These are phyloP conservation scores for Cnidoscolus chayamansa DNA, from an alignment of 441 rosid species.

Conservation along the genomic window DNA sequence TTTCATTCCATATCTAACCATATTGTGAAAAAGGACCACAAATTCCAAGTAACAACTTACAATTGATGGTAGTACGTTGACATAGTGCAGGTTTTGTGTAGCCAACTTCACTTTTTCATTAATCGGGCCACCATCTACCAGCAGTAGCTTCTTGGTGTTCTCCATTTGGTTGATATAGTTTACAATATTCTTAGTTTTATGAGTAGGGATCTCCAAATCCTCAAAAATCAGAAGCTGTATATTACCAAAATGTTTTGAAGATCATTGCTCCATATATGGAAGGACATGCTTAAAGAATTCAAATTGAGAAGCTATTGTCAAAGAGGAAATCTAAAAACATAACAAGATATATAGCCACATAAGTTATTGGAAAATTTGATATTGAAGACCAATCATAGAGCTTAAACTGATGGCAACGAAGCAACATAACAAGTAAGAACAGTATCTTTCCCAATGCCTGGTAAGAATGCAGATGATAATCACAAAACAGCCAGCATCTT, in stretches of 20 bases:
- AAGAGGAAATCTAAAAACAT: neutral
- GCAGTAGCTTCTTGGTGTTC: slow-evolving; percentile 70
- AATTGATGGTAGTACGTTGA: slow-evolving; percentile 73
- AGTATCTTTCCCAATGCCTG: neutral
- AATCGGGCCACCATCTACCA: slow-evolving; percentile 76
- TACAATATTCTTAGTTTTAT: slow-evolving; percentile 79
- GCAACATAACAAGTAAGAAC: neutral
- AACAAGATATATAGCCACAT: neutral
- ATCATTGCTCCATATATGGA: neutral
- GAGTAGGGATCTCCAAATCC: slow-evolving; percentile 70
- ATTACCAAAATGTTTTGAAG: slow-evolving; percentile 9
- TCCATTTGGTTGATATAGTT: slow-evolving; percentile 67
- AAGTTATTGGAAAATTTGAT: neutral
- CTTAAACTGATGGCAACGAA: neutral
- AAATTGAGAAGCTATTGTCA: neutral
- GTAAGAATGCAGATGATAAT: neutral
- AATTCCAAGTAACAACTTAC: slow-evolving; percentile 48
- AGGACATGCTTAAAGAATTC: neutral
- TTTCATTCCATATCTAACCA: neutral
- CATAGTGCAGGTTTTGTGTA: slow-evolving; percentile 78
- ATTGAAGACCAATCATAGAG: neutral
- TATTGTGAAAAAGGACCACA: neutral
- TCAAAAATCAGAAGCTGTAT: slow-evolving; percentile 79
- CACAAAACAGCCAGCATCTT: neutral
- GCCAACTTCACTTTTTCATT: slow-evolving; percentile 83